Base-by-base conservation (phyloP, 257 asterid species). In the Cynanchum wilfordii region DNA sequence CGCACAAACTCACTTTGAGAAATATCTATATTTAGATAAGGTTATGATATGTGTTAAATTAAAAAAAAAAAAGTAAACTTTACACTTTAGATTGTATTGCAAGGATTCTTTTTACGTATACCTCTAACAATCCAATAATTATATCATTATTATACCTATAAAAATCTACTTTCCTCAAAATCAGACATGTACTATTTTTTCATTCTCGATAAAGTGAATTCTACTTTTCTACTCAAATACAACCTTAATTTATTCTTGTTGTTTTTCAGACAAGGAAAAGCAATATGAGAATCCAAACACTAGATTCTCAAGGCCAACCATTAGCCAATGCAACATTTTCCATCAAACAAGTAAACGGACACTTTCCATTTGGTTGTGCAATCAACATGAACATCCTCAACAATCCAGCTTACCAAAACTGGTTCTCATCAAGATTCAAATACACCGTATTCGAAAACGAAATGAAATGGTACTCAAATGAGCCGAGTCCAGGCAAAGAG, bases 361-460 rank as follows among this genome's bases (percentile, higher is more conserved):
- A 66, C 17, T 79, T 79, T 13, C 83, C 83, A 67, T 66, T 79
- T 27, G 83, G 83, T 55, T 62, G 70, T 20, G 83, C 80, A 20
- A 50, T 79, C 0, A 79, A 69, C 42, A 30, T 12, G 17, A 65
- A 50, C 66, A 69, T 80, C 66, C 44, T 80, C 1, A 49, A 44
- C 29, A 73, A 76, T 27, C 58, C 13, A 10, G 70, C 59, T 38
- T 77, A 45, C 19, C 83, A 87, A 87, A 79, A 77, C 58, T 89
- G 90, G 95, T 84, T 89, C 50, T 65, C 70, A 0, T 85, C 87
- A 65, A 74, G 95, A 72, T 89, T 89, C 79, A 87, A 87, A 13
- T 83, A 78, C 16, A 86, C 89, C 0, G 88, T 81, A 0, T 87
- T 87, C 52, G 92, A 87, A 55, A 77, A 89, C 59, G 95, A 89